These are phyloP conservation scores for Spathaspora sp. DNA, from an alignment of 805 yeast genomes.

Conservation along the genomic window DNA sequence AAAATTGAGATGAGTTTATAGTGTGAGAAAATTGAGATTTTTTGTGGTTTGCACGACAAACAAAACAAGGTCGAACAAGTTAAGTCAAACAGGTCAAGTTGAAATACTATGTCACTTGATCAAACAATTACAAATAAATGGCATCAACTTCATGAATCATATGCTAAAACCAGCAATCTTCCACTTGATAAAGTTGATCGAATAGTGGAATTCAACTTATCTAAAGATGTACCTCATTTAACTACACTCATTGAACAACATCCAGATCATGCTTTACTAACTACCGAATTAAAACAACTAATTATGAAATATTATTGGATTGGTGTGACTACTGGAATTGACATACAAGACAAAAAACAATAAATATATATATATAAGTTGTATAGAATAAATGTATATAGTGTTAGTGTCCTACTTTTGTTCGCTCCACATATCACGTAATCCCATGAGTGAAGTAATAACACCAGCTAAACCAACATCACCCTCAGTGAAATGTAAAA, in stretches of 20 bases:
- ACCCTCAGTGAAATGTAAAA: conserved; percentile 68
- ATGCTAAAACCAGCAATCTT: neutral
- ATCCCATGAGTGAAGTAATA: conserved; percentile 73
- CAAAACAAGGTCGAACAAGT: neutral
- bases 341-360: conserved; percentile 1
- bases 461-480: conserved; percentile 82
- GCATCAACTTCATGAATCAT: conserved; percentile 1
- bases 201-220: neutral
- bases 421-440: conserved; percentile 63
- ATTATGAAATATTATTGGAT: conserved; percentile 30
- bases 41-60: neutral
- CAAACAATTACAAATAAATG: neutral
- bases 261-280: conserved; percentile 12
- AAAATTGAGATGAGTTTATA: neutral
- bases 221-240: conserved; percentile 14
- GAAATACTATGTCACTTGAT: neutral
- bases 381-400: conserved; percentile 1
- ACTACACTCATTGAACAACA: conserved; percentile 13
- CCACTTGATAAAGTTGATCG: neutral
- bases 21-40: neutral
- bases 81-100: neutral
- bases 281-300: conserved; percentile 20
- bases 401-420: neutral
- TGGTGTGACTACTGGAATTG: conserved; percentile 25
- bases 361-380: neutral